Evolutionary conservation across 2,329 filamentous ascomycete genomes (phyloP).

Genomic region (Fusarium haematococcum): DNA sequence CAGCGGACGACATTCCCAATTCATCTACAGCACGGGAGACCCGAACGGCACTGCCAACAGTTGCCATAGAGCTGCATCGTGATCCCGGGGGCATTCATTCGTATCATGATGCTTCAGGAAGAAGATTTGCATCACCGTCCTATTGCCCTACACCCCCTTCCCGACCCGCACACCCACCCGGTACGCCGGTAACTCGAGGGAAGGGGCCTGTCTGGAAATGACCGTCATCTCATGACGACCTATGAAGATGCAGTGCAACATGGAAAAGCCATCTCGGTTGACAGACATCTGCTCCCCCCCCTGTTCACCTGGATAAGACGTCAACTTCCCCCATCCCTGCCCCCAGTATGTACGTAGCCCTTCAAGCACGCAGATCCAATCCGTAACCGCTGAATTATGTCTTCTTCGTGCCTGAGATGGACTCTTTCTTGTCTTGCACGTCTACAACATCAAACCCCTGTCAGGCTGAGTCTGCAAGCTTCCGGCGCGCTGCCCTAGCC

Average conservation of each 20-base stretch:
- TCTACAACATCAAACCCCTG: conserved; percentile 26
- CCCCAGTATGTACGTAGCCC: neutral
- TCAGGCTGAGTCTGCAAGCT: conserved; percentile 36
- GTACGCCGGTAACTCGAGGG: neutral
- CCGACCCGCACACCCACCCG: neutral
- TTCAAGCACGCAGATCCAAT: conserved; percentile 17
- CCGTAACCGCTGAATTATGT: conserved; percentile 5
- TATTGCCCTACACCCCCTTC: conserved; percentile 1
- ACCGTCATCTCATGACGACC: conserved; percentile 5
- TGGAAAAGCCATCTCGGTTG: neutral
- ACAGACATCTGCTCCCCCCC: conserved; percentile 1
- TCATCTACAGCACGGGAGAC: conserved; percentile 6
- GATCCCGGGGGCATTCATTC: neutral
- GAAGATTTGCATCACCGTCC: neutral
- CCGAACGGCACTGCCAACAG: neutral
- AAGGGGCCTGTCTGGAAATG: conserved; percentile 1
- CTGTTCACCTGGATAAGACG: neutral
- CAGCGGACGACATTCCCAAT: conserved; percentile 19
- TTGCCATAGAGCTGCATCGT: neutral
- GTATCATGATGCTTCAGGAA: conserved; percentile 1
- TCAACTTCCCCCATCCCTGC: conserved; percentile 22
- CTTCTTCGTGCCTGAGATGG: neutral
- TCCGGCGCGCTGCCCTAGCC: conserved; percentile 24
- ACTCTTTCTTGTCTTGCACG: neutral
- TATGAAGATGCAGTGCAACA: conserved; percentile 3